Base-by-base conservation (phyloP, 495 filamentous ascomycete species). In the Cercophora sp. region DNA sequence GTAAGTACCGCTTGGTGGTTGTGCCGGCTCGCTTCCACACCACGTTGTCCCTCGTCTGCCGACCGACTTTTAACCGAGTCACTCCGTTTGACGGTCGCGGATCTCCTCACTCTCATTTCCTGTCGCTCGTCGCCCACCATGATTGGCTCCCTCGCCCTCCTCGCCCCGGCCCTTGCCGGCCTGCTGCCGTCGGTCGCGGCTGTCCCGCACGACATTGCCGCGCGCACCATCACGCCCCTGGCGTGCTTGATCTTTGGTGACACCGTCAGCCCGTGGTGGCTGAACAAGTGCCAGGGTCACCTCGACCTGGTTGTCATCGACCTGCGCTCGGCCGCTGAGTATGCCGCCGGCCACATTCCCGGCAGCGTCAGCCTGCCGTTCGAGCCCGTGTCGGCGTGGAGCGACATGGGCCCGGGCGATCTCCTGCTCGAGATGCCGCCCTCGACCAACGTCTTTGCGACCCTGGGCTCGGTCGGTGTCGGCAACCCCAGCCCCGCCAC, bases 331-430 rank as follows among this genome's bases (percentile, higher is more conserved):
- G 58, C 54, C 1, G 58, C 8, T 37, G 58, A 60, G 35, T 60
- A 60, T 32, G 49, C 58, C 37, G 34, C 29, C 2, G 18, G 16
- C 9, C 58, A 60, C 54, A 60, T 60, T 46, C 58, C 58, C 54
- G 58, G 58, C 45, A 32, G 22, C 18, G 34, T 60, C 40, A 44
- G 19, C 20, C 43, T 53, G 13, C 58, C 58, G 11, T 60, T 60
- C 40, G 54, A 57, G 32, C 58, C 58, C 54, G 47, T 60, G 27
- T 60, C 58, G 20, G 58, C 58, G 3, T 60, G 58, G 58, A 39
- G 26, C 36, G 25, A 46, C 10, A 57, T 57, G 54, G 58, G 57
- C 27, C 52, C 49, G 9, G 58, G 54, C 24, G 50, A 57, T 25
- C 54, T 60, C 5, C 45, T 60, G 1, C 49, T 60, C n/a, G 50